phyloP scores from a whole-genome alignment of 164 flowering plant species.

The Annona squamosa region DNA sequence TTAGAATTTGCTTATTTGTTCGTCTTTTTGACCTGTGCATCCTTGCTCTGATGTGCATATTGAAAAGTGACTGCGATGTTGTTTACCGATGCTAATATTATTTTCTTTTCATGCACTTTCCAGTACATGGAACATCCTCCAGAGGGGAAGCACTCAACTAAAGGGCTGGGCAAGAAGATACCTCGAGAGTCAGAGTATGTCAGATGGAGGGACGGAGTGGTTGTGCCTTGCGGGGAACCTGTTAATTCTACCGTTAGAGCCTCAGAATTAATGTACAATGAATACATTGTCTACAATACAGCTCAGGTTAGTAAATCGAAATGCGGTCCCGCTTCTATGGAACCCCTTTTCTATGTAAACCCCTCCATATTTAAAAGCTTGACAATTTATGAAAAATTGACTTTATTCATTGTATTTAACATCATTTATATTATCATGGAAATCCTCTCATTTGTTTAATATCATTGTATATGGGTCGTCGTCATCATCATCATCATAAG shows the following conservation, averaged over 20 bases:
- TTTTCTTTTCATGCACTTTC: neutral
- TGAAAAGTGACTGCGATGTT: neutral
- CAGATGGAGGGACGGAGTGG: slow-evolving; percentile 74
- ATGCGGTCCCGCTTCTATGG: neutral
- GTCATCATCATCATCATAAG: too few species aligned
- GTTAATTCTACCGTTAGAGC: slow-evolving; percentile 62
- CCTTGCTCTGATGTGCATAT: neutral
- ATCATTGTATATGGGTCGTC: too few species aligned
- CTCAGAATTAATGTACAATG: slow-evolving; percentile 88
- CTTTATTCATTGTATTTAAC: too few species aligned
- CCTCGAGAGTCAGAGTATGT: slow-evolving; percentile 61
- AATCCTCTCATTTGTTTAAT: too few species aligned
- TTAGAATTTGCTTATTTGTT: too few species aligned
- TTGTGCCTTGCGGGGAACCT: slow-evolving; percentile 93
- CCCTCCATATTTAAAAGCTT: too few species aligned
- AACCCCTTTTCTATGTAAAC: too few species aligned
- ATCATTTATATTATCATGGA: too few species aligned
- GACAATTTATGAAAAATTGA: too few species aligned
- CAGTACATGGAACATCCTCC: slow-evolving; percentile 95
- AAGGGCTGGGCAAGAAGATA: slow-evolving; percentile 80
- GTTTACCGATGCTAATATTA: neutral
- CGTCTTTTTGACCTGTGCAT: neutral
- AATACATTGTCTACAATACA: slow-evolving; percentile 82
- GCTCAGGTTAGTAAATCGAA: slow-evolving; percentile 56
- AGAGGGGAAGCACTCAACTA: slow-evolving; percentile 85